Evolutionary conservation across 2,329 filamentous ascomycete genomes (phyloP).

Genomic region (Fusarium burgessii): DNA sequence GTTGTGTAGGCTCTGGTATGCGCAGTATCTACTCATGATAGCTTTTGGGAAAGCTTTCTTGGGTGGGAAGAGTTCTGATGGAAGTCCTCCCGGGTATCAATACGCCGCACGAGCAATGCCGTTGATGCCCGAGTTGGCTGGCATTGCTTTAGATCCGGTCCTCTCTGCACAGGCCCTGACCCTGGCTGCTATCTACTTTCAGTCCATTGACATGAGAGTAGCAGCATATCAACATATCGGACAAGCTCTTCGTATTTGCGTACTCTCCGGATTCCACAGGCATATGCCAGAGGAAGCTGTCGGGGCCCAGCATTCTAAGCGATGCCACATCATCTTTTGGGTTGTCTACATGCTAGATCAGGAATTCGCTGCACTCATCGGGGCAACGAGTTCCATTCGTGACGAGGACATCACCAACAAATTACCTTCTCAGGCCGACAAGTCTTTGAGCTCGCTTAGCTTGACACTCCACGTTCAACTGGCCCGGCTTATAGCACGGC

Average conservation of each 20-base stretch:
- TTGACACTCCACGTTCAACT: constrained; percentile 46
- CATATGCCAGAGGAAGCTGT: constrained; percentile 44
- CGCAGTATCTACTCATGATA: constrained; percentile 49
- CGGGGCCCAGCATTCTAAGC: constrained; percentile 40
- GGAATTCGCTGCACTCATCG: constrained; percentile 46
- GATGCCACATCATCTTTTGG: constrained; percentile 49
- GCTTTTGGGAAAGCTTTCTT: constrained; percentile 51
- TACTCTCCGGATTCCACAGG: constrained; percentile 49
- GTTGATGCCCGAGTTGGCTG: constrained; percentile 52
- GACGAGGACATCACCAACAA: constrained; percentile 50
- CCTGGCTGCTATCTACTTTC: constrained; percentile 54
- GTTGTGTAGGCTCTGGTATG: constrained; percentile 46
- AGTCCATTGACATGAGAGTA: constrained; percentile 56
- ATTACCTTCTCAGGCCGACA: constrained; percentile 46
- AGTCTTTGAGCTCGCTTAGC: constrained; percentile 42
- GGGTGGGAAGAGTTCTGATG: constrained; percentile 40
- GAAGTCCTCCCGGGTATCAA: constrained; percentile 52
- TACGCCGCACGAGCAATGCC: constrained; percentile 56
- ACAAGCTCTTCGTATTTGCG: constrained; percentile 50
- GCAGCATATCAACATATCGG: constrained; percentile 55
- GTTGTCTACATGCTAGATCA: constrained; percentile 48
- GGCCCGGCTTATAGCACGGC: constrained; percentile 42
- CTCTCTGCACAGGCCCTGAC: constrained; percentile 48
- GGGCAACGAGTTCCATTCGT: constrained; percentile 45
- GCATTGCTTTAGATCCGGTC: constrained; percentile 38